Evolutionary conservation across 805 yeast species (phyloP), one percentile per base, ranked within the genome.

Genomic region (Tetrapisispora namnaoensis): DNA sequence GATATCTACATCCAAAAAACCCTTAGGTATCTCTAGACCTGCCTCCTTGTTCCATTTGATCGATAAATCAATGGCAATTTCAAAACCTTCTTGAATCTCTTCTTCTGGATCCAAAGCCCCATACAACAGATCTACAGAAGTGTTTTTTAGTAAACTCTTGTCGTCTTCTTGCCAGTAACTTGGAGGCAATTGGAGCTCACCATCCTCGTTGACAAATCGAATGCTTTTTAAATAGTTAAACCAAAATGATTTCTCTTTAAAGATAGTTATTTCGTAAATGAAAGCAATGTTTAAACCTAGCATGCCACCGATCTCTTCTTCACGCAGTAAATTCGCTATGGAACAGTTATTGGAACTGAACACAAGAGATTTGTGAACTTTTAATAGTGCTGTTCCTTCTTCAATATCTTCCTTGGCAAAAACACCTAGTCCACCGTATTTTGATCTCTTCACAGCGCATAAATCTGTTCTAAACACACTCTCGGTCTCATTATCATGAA

Each of bases 201-300:
- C 56, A 44, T 66, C 59, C 3, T 61, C 56, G 42, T 60, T 60
- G 17, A 57, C 52, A 9, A 68, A 58, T 48, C 71, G 68, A 27
- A 87, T 75, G 18, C 83, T 71, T 27, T 70, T 64, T 42, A 90
- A 69, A 61, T 83, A 91, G 3, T 69, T 71, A 51, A 51, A 71
- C 97, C 97, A 91, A 5, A 95, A 96, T n/a, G 95, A 83, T 4
- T 62, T 55, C n/a, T 71, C 68, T 2, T 78, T 78, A 42, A 74
- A 67, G 3, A 77, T 67, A 3, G 58, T 55, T 48, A 72, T 64
- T 61, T 91, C 98, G 59, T 86, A 88, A 27, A 89, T 70, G 50
- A 80, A 84, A 0, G 90, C 78, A 8, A 86, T 54, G 7, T 83
- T 78, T 45, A 90, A 68, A 0, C 81, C 84, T 39, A 78, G 72